Percentiles rank a stretch among this genome's conserved stretches.
Conservation (phyloP, 2,329 filamentous ascomycete genomes). For the Trichophyton schoenleinii region DNA sequence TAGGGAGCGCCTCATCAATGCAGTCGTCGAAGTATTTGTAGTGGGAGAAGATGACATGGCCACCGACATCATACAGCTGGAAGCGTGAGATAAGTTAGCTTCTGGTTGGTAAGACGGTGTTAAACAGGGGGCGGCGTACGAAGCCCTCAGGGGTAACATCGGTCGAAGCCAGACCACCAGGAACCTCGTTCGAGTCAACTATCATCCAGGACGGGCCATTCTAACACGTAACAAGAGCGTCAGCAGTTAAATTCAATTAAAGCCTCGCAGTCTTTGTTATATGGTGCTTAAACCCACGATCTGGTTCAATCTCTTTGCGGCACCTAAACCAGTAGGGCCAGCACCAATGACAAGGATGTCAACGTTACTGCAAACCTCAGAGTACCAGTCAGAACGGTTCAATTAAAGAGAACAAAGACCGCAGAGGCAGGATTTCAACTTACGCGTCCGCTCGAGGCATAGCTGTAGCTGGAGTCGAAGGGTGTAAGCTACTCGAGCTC, state of each 20-base stretch:
- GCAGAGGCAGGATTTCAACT: not conserved
- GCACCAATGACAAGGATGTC: conserved; percentile 97
- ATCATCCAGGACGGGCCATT: conserved; percentile 92
- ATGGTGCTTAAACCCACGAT: conserved; percentile 50
- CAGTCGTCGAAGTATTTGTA: conserved; percentile 99
- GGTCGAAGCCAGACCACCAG: conserved; percentile 90
- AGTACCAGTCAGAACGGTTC: not conserved
- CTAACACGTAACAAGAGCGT: conserved; percentile 35
- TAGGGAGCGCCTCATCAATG: conserved; percentile 90
- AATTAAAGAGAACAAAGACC: not conserved
- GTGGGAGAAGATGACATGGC: conserved; percentile 98
- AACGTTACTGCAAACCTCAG: conserved; percentile 53
- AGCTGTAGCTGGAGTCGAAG: not conserved
- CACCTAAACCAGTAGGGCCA: conserved; percentile 92
- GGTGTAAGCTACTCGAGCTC: not conserved
- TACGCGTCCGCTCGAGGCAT: not conserved
- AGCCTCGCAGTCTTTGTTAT: not conserved
- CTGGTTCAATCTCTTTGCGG: conserved; percentile 94
- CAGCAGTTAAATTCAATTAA: not conserved
- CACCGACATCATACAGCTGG: conserved; percentile 94
- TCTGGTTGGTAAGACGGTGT: not conserved
- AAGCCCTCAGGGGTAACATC: conserved; percentile 94
- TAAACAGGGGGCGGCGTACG: conserved; percentile 49
- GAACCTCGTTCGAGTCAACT: conserved; percentile 78
- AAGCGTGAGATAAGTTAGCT: not conserved